Evolutionary conservation across 2,329 filamentous ascomycete species (phyloP), one percentile per base, ranked within the genome.

Genomic region (Ophiostoma triangulosporum): DNA sequence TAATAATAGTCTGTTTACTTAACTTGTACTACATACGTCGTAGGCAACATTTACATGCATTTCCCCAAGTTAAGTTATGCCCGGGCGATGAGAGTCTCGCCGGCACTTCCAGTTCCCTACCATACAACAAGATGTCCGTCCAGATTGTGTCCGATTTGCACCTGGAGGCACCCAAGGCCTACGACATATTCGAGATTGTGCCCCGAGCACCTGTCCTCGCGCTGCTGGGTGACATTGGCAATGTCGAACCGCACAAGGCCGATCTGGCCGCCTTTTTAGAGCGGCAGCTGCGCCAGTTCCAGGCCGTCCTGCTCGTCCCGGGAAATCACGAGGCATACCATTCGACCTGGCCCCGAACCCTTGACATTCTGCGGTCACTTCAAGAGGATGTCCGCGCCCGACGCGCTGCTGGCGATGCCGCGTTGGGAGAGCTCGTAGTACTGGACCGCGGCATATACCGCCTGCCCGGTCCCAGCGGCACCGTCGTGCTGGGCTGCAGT

Each of bases 81-180:
- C n/a, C n/a, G n/a, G n/a, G n/a, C n/a, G n/a, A n/a, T n/a, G n/a
- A n/a, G n/a, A n/a, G n/a, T n/a, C n/a, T n/a, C n/a, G n/a, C n/a
- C n/a, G n/a, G n/a, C n/a, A n/a, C n/a, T n/a, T n/a, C n/a, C n/a
- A n/a, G n/a, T n/a, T n/a, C n/a, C n/a, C n/a, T n/a, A n/a, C n/a
- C n/a, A n/a, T n/a, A n/a, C n/a, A n/a, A n/a, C 29, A 40, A 20
- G 15, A 65, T 64, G 60, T 52, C 60, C 9, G 52, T 71, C 20
- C 69, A 79, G 58, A 70, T 81, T 48, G 54, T 80, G n/a, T 80
- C 77, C 0, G 77, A 81, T 62, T 66, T 81, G 3, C 77, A 81
- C 56, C 67, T 81, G 7, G 76, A 81, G 60, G 60, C 62, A 8
- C 69, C 71, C 0, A 65, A 68, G 43, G 64, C 66, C 17, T 81